Percentiles rank a stretch among this genome's conserved stretches.
These are phyloP conservation scores for Paraconiothyrium brasiliense DNA, from an alignment of 2,329 filamentous ascomycete genomes.

Conservation along the genomic window DNA sequence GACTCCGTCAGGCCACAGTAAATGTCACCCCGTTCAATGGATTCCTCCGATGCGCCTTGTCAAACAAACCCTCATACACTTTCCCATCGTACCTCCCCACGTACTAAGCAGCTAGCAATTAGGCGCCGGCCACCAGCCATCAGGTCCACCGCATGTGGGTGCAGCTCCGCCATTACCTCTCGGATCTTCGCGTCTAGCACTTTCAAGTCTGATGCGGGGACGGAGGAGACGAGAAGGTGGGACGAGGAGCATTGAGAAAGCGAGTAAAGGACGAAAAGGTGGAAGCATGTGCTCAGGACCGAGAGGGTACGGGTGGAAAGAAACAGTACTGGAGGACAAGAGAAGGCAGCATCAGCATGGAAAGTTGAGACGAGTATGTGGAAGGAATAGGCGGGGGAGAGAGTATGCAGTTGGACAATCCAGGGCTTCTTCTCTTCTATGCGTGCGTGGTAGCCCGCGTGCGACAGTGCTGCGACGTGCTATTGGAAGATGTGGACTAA, in stretches of 20 bases:
- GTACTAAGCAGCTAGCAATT: constrained; percentile 64
- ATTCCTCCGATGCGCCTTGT: constrained; percentile 61
- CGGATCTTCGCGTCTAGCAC: constrained; percentile 53
- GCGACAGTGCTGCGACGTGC: constrained; percentile 55
- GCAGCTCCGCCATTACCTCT: constrained; percentile 57
- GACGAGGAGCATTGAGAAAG: constrained; percentile 57
- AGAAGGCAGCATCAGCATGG: constrained; percentile 53
- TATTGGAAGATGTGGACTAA: constrained; percentile 58
- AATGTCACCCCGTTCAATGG: constrained; percentile 62
- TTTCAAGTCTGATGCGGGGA: constrained; percentile 54
- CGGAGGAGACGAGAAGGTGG: constrained; percentile 57
- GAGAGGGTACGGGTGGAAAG: constrained; percentile 40
- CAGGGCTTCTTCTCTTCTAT: constrained; percentile 58
- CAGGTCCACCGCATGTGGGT: constrained; percentile 62
- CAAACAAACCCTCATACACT: constrained; percentile 64
- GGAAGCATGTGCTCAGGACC: constrained; percentile 56
- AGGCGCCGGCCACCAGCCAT: constrained; percentile 63
- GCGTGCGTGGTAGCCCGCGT: constrained; percentile 55
- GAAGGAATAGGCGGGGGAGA: constrained; percentile 59
- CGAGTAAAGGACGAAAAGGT: constrained; percentile 59
- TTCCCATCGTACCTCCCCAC: constrained; percentile 62
- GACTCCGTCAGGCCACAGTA: constrained; percentile 59
- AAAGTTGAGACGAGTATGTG: constrained; percentile 60
- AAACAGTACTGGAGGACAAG: constrained; percentile 18
- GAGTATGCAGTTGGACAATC: constrained; percentile 56